Conservation (phyloP, 768 basidiomycete species). For the Mrakia frigida region DNA sequence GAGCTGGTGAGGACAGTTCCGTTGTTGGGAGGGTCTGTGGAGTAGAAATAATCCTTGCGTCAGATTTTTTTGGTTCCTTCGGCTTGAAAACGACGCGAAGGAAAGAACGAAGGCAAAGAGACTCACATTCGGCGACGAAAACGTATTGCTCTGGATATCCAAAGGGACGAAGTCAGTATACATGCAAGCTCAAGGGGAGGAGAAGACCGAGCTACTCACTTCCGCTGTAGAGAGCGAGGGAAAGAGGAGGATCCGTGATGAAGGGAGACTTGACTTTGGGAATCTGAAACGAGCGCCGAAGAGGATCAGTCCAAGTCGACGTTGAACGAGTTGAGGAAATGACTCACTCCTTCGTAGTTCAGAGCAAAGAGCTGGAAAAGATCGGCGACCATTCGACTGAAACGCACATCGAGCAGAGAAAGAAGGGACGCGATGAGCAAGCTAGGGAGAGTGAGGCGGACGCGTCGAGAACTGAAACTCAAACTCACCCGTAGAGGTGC, state of each 20-base stretch:
- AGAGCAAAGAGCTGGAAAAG: constrained; percentile 17
- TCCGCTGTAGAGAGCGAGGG: constrained; percentile 13
- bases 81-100: too few species aligned
- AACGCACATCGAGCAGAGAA: too few species aligned
- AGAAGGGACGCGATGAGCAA: not conserved
- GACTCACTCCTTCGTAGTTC: not conserved
- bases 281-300: not conserved
- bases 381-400: constrained; percentile 24
- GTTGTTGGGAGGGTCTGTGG: constrained; percentile 5
- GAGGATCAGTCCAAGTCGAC: not conserved
- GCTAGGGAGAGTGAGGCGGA: not conserved
- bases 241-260: constrained; percentile 5
- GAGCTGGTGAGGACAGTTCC: not conserved
- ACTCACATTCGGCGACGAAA: not conserved
- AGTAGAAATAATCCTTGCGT: not conserved
- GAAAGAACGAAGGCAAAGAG: not conserved
- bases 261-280: constrained; percentile 11
- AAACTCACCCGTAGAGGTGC: not conserved
- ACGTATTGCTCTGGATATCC: not conserved
- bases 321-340: not conserved
- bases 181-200: not conserved
- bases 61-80: not conserved
- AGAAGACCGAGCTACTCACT: not conserved
- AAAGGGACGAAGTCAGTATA: not conserved
- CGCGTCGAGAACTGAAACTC: not conserved